phyloP scores from a whole-genome alignment of 2,329 filamentous ascomycete species.

The Cadophora sp. region DNA sequence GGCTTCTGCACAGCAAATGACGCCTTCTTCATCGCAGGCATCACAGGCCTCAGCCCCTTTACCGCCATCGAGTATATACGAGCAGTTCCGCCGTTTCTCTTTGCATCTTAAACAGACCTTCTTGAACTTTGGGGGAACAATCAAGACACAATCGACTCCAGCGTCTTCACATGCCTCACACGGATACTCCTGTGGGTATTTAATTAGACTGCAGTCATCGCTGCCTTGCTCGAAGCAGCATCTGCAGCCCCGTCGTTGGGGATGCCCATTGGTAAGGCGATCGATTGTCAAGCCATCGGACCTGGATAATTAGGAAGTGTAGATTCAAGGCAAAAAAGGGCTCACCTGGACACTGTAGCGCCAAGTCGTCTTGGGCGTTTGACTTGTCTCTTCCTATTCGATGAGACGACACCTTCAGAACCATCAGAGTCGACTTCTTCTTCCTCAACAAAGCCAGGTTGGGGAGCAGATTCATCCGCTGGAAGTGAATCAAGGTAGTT shows the following conservation, averaged over 20 bases:
- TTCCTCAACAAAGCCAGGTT: constrained; percentile 9
- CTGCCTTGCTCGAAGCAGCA: constrained; percentile 37
- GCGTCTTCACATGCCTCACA: constrained; percentile 40
- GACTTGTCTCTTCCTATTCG: constrained; percentile 17
- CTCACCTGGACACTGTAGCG: constrained; percentile 4
- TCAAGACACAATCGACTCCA: constrained; percentile 35
- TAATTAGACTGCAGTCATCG: constrained; percentile 39
- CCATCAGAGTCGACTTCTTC: constrained; percentile 8
- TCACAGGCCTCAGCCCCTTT: constrained; percentile 32
- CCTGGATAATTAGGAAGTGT: constrained; percentile 27
- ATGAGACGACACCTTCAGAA: constrained; percentile 8
- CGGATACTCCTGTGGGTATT: constrained; percentile 34
- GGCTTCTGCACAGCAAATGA: constrained; percentile 35
- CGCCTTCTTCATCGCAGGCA: constrained; percentile 30
- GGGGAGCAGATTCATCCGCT: neutral
- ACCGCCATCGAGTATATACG: constrained; percentile 34
- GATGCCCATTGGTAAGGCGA: constrained; percentile 33
- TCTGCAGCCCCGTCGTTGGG: constrained; percentile 41
- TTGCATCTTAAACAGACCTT: constrained; percentile 38
- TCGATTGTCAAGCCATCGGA: constrained; percentile 36
- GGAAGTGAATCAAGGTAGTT: constrained; percentile 33
- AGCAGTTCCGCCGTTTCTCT: constrained; percentile 30
- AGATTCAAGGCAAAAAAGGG: neutral
- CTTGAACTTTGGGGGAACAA: constrained; percentile 35
- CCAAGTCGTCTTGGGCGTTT: constrained; percentile 13